Evolutionary conservation across 352 stramenopile species (phyloP).

Genomic region (Globisporangium perplexum): DNA sequence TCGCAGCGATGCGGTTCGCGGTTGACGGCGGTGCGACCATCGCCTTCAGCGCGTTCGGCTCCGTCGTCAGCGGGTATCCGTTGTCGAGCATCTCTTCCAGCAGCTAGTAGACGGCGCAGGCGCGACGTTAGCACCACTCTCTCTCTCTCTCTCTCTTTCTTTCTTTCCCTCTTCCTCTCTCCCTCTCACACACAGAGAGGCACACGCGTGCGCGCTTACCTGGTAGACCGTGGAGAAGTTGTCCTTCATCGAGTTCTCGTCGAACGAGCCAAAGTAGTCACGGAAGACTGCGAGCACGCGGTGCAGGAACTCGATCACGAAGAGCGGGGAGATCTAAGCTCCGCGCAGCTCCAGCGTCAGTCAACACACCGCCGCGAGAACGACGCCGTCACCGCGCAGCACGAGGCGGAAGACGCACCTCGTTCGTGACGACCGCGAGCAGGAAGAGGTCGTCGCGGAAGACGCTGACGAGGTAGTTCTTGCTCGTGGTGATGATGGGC

Average conservation of each 20-base stretch:
- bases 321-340: constrained; percentile 66
- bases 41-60: constrained; percentile 96
- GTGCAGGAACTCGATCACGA: constrained; percentile 97
- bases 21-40: constrained; percentile 96
- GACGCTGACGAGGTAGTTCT: constrained; percentile 91
- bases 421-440: constrained; percentile 91
- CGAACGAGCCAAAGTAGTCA: constrained; percentile 96
- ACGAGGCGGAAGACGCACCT: too few relatives aligned
- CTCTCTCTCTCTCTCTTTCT: too few relatives aligned
- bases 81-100: constrained; percentile 98
- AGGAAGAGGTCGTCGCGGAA: constrained; percentile 95
- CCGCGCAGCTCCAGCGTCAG: constrained; percentile 6
- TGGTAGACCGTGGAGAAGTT: constrained; percentile 97
- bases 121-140: too few relatives aligned
- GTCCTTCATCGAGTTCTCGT: constrained; percentile 97
- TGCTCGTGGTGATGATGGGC: constrained; percentile 84
- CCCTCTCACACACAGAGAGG: too few relatives aligned
- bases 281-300: constrained; percentile 94
- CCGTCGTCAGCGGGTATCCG: constrained; percentile 95
- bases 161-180: too few relatives aligned
- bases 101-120: constrained; percentile 28
- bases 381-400: too few relatives aligned
- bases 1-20: constrained; percentile 83
- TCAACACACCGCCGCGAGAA: background rate
- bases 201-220: constrained; percentile 19